These are phyloP conservation scores for Leccinum obscurum DNA, from an alignment of 768 basidiomycete genomes.

Conservation along the genomic window DNA sequence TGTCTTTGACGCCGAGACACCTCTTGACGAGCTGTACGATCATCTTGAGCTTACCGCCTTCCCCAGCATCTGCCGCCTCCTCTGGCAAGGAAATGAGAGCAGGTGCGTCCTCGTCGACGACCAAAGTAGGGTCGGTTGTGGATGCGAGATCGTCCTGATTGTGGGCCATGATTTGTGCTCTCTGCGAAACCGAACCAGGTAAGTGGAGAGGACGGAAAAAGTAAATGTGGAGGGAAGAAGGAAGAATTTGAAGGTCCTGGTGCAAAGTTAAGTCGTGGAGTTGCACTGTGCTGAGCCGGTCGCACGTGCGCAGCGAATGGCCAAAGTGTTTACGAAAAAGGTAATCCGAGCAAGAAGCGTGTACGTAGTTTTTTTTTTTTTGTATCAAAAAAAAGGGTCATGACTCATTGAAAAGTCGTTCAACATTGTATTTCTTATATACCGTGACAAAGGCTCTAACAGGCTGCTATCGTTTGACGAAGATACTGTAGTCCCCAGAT, in stretches of 20 bases:
- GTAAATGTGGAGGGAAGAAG: conserved; percentile 1
- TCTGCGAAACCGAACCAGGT: neutral
- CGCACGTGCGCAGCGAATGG: conserved; percentile 26
- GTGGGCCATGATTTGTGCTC: conserved; percentile 20
- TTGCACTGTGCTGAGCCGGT: neutral
- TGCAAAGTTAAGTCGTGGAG: conserved; percentile 11
- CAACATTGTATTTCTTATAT: neutral
- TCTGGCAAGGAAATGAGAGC: conserved; percentile 71
- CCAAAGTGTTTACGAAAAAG: conserved; percentile 16
- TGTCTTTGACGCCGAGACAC: conserved; percentile 91
- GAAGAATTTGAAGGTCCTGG: neutral
- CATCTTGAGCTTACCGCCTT: conserved; percentile 93
- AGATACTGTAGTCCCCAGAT: neutral
- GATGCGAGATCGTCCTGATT: conserved; percentile 13
- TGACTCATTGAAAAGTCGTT: no score
- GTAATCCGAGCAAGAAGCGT: conserved; percentile 4
- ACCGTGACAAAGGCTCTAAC: no score
- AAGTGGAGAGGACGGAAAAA: neutral
- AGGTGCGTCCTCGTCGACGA: conserved; percentile 51
- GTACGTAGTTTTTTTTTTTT: no score
- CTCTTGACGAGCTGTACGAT: conserved; percentile 89
- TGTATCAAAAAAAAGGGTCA: no score
- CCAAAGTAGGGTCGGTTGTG: conserved; percentile 5
- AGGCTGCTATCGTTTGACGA: neutral
- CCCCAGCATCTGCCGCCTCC: conserved; percentile 68